Base-by-base conservation (phyloP, 2,329 filamentous ascomycete species). In the Parascedosporium putredinis region DNA sequence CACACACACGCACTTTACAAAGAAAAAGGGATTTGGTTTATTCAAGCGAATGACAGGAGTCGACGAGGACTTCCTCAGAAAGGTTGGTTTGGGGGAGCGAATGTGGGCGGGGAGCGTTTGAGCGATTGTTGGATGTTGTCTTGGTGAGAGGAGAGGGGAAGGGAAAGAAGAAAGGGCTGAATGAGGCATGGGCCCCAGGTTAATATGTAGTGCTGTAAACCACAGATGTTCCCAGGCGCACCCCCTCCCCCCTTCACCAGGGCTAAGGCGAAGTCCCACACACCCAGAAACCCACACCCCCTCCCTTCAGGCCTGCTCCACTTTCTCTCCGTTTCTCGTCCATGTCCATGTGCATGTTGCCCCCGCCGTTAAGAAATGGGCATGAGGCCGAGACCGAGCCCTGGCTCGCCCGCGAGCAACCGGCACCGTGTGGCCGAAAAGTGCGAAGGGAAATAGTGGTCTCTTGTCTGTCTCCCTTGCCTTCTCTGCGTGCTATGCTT, bases 11-110 rank as follows among this genome's bases (percentile, higher is more conserved):
- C 22, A 46, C 40, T 50, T 50, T 48, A 50, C 50, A 48, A 33
- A 16, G 18, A 45, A 46, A 33, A 36, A 47, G 20, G 14, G 23
- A 40, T 44, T 40, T 29, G 45, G 51, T 48, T 52, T 42, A 42
- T 42, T 67, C 70, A 81, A 84, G 80, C 80, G 80, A 84, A 78
- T 81, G 80, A 83, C 79, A 81, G 79, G 80, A 83, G 79, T 74
- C 80, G 70, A 75, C 79, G 79, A 83, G 80, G 79, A 80, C 78
- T 83, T 83, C 79, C 79, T 79, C 76, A 65, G 62, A 62, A 62
- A 57, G 57, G n/a, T n/a, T 57, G 58, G 63, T 64, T 57, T 53
- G 58, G 59, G 59, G 60, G 64, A 63, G 62, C 62, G 63, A 68
- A 71, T 74, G 73, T 72, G 73, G 52, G 52, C 50, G 52, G 52